Base-by-base conservation (phyloP, 345 rosid genomes). In the Raphanus raphanistrum region DNA sequence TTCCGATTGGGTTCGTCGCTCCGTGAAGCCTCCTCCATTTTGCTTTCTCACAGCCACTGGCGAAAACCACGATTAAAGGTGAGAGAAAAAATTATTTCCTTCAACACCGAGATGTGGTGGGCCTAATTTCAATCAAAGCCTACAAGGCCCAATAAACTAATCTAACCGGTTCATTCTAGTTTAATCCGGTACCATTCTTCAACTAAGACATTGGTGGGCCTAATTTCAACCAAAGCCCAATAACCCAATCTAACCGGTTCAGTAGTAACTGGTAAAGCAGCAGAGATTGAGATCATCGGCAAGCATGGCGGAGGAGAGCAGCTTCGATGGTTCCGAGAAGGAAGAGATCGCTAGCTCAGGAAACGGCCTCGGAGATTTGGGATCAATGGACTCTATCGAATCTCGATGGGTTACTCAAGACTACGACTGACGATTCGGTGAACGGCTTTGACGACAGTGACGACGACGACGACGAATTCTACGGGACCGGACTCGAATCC, bases 381-480 rank as follows among this genome's bases (percentile, higher is more conserved):
- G 79, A 12, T 95, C 98, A 16, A 80, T 90, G 84, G 98, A 92
- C 83, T 92, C 96, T 9, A 38, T 80, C 45, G 99, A 91, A 79
- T 95, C 97, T 63, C 90, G 97, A 5, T 95, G 99, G 99, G 98
- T 95, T 52, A 91, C 86, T 76, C 97, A 87, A 72, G 91, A 90
- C 68, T 97, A 90, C 43, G 98, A 94, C 15, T n/a, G 96, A 87
- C 13, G 96, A 87, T 55, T 90, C 93, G 52, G 87, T 86, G 71
- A 86, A 86, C 70, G 90, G 82, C 36, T 87, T 81, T 43, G 96
- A 81, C 0, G 89, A 35, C 2, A 8, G 81, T 26, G 86, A 81
- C 10, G 81, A 50, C 4, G 85, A 73, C 0, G 80, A 50, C 7
- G 85, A 73, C 1, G 80, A 72, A n/a, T 81, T 65, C 12, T 77